phyloP scores from a whole-genome alignment of 495 filamentous ascomycete species.

The Thermochaetoides thermophila region DNA sequence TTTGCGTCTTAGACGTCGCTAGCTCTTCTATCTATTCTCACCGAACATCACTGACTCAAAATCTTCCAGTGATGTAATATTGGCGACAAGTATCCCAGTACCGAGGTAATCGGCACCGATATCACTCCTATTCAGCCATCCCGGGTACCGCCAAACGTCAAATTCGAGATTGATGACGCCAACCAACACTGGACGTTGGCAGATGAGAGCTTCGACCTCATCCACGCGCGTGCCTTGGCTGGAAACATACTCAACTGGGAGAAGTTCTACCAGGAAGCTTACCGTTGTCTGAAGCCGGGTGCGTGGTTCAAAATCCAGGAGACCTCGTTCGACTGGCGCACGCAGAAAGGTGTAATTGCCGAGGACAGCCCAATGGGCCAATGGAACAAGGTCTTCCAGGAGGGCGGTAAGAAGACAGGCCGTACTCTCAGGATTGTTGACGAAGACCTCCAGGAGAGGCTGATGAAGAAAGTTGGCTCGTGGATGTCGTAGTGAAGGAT shows the following conservation, averaged over 20 bases:
- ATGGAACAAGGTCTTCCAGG: conserved; percentile 10
- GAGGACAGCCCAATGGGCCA: conserved; percentile 5
- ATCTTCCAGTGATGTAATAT: no score
- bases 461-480: conserved; percentile 42
- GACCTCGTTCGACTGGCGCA: conserved; percentile 10
- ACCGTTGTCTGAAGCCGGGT: conserved; percentile 12
- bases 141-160: conserved; percentile 31
- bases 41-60: no score
- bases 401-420: conserved; percentile 7
- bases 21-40: no score
- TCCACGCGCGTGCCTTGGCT: conserved; percentile 35
- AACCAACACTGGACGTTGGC: conserved; percentile 35
- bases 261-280: conserved; percentile 24
- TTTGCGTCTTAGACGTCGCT: no score
- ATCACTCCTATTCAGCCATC: conserved; percentile 9
- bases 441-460: conserved; percentile 19
- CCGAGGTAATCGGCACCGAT: conserved; percentile 14
- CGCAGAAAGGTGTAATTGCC: conserved; percentile 10
- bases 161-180: conserved; percentile 36
- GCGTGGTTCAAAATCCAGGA: conserved; percentile 20
- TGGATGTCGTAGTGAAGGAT: conserved; percentile 32
- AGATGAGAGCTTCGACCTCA: conserved; percentile 30
- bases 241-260: conserved; percentile 44
- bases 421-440: not conserved
- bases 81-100: conserved; percentile 37